Evolutionary conservation across 192 early-diverging fungal genomes (phyloP), one percentile per base, ranked within the genome.

Genomic region (Coemansia sp.): DNA sequence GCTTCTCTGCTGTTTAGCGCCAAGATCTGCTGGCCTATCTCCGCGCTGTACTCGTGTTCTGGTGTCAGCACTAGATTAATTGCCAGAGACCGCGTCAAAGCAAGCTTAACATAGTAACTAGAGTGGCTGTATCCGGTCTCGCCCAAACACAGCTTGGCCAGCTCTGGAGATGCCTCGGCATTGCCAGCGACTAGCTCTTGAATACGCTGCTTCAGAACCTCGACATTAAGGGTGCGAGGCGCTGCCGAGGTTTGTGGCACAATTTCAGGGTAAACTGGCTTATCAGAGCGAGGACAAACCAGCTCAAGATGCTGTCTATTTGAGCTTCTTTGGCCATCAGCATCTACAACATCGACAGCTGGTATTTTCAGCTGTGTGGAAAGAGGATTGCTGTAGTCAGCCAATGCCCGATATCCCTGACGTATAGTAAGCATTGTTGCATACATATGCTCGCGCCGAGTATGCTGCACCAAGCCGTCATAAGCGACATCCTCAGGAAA

Each of bases 31-130:
- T 70, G 56, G 2, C 68, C 74, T 1, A 21, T 37, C 1, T 41
- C 45, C 6, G 60, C 74, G 14, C 57, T 58, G 37, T 78, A 78
- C 40, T 70, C 58, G 21, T 60, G 38, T 18, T 56, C 43, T 9
- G 74, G 74, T 5, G 74, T 67, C 46, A 78, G 49, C 12, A 55
- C 55, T 11, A 78, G 49, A n/a, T 78, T 70, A 15, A 57, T 36
- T 5, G 67, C 16, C 45, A 61, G 60, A 7, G 74, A 55, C 49
- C 63, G 68, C 57, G 68, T 30, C 15, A 35, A 35, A 9, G 60
- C 57, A 9, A 56, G 12, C 12, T 65, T 52, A 26, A 59, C 74
- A 30, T 70, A 67, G n/a, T 18, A 20, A 2, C 30, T 20, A 6
- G 38, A 23, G 16, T 11, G 20, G 5, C 13, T 8, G 5, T 57